Base-by-base conservation (phyloP, 306 rosid genomes). In the Trifolium fragiferum region DNA sequence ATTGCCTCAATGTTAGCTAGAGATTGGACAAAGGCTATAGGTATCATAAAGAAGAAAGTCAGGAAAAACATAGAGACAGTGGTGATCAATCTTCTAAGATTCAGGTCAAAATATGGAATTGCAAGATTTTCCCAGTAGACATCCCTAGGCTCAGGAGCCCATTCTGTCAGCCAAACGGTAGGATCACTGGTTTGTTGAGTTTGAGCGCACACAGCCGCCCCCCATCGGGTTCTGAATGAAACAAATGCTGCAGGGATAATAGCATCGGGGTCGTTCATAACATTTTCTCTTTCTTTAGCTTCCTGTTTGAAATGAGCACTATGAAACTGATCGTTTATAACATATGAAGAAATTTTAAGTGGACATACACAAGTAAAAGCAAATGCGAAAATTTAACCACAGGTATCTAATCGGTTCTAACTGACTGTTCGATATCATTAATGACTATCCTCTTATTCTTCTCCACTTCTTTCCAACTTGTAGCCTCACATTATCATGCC, bases 111-210 rank as follows among this genome's bases (percentile, higher is more conserved):
- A 59, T 85, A 91, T 69, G 98, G 98, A 84, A 93, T 87, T 7
- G 97, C 81, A 67, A 93, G 97, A 81, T 93, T 93, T 51, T 87
- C 82, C 98, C 98, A 93, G 53, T 54, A 87, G 58, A 93, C 81
- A 37, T 93, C 98, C 8, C 96, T 74, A 59, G 98, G 98, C 75
- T 91, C 93, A 27, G 98, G 94, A 73, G 96, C 97, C 98, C 98
- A 93, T 32, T 93, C 98, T 33, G 97, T 93, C 74, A 93, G 85
- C 96, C 98, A 91, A 75, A 91, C 58, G 33, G 91, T 91, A 19
- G 97, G 90, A 80, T 93, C 80, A 65, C 91, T 85, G 46, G 91
- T 78, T 58, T 93, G 98, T 77, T 89, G 97, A 77, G 97, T 88
- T 84, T 93, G 98, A 85, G 98, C 94, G 44, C 92, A 93, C 44